Evolutionary conservation across 2,329 filamentous ascomycete genomes (phyloP).

Genomic region (Samsoniella hepiali): DNA sequence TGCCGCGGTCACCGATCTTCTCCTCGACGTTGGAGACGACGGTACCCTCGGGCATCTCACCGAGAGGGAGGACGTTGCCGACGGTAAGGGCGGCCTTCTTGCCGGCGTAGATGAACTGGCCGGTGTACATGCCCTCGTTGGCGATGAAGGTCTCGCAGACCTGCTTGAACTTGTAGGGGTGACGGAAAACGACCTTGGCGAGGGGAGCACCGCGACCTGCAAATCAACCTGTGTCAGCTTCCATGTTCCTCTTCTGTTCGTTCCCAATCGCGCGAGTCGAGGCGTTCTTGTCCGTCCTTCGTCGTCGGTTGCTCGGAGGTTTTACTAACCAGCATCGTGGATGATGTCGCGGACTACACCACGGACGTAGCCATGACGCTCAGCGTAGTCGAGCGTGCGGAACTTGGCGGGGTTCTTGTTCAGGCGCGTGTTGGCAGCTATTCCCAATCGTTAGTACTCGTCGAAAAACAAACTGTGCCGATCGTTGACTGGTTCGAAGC

Average conservation of each 20-base stretch:
- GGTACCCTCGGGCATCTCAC: slow-evolving; percentile 96
- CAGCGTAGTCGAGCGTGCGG: slow-evolving; percentile 92
- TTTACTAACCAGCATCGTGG: slow-evolving; percentile 77
- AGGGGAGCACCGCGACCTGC: slow-evolving; percentile 85
- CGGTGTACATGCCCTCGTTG: slow-evolving; percentile 99
- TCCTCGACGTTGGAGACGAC: slow-evolving; percentile 99
- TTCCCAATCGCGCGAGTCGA: slow-evolving; percentile 19
- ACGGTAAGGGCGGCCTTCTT: slow-evolving; percentile 97
- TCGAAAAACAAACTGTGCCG: neutral
- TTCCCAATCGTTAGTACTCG: slow-evolving; percentile 31
- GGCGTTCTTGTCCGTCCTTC: slow-evolving; percentile 20
- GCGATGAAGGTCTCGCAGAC: slow-evolving; percentile 99
- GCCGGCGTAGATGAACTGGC: slow-evolving; percentile 99
- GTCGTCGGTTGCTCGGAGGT: slow-evolving; percentile 1
- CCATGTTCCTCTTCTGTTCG: slow-evolving; percentile 20
- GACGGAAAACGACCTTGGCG: slow-evolving; percentile 93
- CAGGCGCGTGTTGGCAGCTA: slow-evolving; percentile 80
- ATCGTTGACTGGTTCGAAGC: slow-evolving; percentile 20
- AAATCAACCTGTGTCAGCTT: slow-evolving; percentile 28
- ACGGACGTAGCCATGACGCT: slow-evolving; percentile 96
- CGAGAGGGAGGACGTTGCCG: slow-evolving; percentile 94
- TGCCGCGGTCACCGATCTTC: slow-evolving; percentile 95
- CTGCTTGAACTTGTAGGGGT: slow-evolving; percentile 98
- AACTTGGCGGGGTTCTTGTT: slow-evolving; percentile 86
- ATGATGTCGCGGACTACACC: slow-evolving; percentile 99